phyloP scores from a whole-genome alignment of 306 rosid species.

The Cyamopsis tetragonoloba region DNA sequence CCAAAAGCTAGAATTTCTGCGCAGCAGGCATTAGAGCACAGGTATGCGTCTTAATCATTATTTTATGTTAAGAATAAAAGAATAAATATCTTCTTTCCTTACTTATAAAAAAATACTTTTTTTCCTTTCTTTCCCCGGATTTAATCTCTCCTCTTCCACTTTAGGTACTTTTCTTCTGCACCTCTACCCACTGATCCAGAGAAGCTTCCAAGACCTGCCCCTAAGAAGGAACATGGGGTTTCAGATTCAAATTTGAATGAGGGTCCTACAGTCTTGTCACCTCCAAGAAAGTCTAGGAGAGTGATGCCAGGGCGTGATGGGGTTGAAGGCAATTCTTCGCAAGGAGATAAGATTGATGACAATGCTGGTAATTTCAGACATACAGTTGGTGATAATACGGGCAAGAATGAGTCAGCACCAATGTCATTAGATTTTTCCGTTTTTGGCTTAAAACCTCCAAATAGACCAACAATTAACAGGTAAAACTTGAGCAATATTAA shows the following conservation, averaged over 20 bases:
- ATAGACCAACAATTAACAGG: constrained; percentile 96
- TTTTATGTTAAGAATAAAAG: too few relatives aligned
- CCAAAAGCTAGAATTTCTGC: constrained; percentile 84
- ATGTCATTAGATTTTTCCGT: constrained; percentile 88
- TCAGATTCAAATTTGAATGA: constrained; percentile 59
- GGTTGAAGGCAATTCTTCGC: constrained; percentile 59
- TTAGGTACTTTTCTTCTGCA: constrained; percentile 78
- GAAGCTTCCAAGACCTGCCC: constrained; percentile 96
- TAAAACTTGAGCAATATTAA: constrained; percentile 28
- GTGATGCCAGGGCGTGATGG: constrained; percentile 85
- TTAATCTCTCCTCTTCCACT: constrained; percentile 23
- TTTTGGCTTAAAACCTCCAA: constrained; percentile 85
- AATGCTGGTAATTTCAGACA: constrained; percentile 46
- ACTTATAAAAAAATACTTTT: neutral
- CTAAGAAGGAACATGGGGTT: constrained; percentile 61
- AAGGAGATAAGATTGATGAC: constrained; percentile 50
- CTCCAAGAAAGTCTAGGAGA: constrained; percentile 93
- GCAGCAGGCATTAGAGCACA: constrained; percentile 91
- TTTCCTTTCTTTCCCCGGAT: neutral
- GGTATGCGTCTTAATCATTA: constrained; percentile 43
- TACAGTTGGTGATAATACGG: constrained; percentile 54
- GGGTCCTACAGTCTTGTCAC: constrained; percentile 87
- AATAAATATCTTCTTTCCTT: too few relatives aligned
- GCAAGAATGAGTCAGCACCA: constrained; percentile 61
- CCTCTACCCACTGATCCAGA: constrained; percentile 80